Evolutionary conservation across 176 grass and related monocot species (phyloP), one percentile per base, ranked within the genome.

Genomic region (Eragrostis curvula): DNA sequence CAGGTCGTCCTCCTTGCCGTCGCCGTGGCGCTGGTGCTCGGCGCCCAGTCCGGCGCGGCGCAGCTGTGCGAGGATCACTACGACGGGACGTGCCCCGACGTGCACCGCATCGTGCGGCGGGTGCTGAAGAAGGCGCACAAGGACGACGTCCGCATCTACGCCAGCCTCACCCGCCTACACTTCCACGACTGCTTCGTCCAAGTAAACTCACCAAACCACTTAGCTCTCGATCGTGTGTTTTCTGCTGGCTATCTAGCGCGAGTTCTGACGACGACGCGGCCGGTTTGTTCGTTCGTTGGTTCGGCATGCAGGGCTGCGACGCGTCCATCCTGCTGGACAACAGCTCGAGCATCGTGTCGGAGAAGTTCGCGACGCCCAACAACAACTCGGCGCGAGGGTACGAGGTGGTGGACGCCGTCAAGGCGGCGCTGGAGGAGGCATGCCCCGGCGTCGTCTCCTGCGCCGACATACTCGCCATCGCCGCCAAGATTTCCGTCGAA

Each of bases 181-280:
- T 97, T 97, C 86, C 95, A 97, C 65, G 92, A 97, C 83, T 97
- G 95, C 86, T 97, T 97, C 81, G 90, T 96, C 13, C 62, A 95
- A 4, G 93, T 95, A 83, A 79, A 2, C n/a, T 3, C 17, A 20
- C 47, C 4, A 21, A 3, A 7, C 46, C n/a, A n/a, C n/a, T n/a
- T n/a, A n/a, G 21, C 43, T 8, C 41, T 5, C 41, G n/a, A n/a
- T n/a, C n/a, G n/a, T n/a, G 32, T 18, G 41, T 47, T 71, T 27
- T 12, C 42, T 49, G 11, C 11, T 10, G 10, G 10, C 2, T 49
- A 3, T n/a, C 11, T 12, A 12, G 9, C 47, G 47, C 47, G 47
- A 36, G 47, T 49, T 49, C 47, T 49, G 74, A 30, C 78, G 13
- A 13, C 43, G 13, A 12, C 47, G 3, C 51, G 50, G 7, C 16